Evolutionary conservation across 345 rosid species (phyloP), one percentile per base, ranked within the genome.

Genomic region (Pistacia vera): DNA sequence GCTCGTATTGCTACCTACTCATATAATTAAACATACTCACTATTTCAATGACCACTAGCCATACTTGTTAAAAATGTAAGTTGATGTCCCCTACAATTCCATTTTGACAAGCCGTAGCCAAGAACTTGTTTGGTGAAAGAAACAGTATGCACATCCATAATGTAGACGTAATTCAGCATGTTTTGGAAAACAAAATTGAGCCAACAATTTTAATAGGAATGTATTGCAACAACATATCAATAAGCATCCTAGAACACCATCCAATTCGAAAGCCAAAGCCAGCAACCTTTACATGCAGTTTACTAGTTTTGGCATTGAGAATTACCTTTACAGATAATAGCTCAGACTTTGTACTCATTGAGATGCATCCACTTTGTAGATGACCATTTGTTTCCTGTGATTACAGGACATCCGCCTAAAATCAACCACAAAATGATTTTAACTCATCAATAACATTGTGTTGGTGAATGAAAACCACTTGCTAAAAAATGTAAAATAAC

Each of bases 341-440:
- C 71, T 73, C 81, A 87, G 78, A 61, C 52, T 65, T 80, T 85
- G 87, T 91, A 95, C 81, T 93, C 96, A 28, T 81, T 70, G 4
- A 90, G 87, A 84, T 90, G 99, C 88, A 95, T 78, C 99, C 98
- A 95, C 84, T 95, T 95, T 22, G 98, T 92, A 60, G 92, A 88
- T 67, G 99, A 92, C 99, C 99, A 95, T 79, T 93, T 95, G 90
- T 90, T 85, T 72, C 98, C 99, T 73, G 56, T 87, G 77, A 93
- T 92, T 83, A 93, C 98, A 71, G 99, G 96, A 71, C 98, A 92
- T 44, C 96, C 90, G 81, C 97, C 99, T 95, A 75, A 13, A 51
- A 78, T 59, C 73, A 74, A 49, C 14, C 49, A 74, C 55, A 41
- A 65, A 55, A 63, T 16, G n/a, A 16, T 44, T 75, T 57, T 2